A percentile compares a stretch with the other conserved stretches of the same genome.
phyloP scores from a whole-genome alignment of 2,329 filamentous ascomycete species.

The Atkinsonella texensis region DNA sequence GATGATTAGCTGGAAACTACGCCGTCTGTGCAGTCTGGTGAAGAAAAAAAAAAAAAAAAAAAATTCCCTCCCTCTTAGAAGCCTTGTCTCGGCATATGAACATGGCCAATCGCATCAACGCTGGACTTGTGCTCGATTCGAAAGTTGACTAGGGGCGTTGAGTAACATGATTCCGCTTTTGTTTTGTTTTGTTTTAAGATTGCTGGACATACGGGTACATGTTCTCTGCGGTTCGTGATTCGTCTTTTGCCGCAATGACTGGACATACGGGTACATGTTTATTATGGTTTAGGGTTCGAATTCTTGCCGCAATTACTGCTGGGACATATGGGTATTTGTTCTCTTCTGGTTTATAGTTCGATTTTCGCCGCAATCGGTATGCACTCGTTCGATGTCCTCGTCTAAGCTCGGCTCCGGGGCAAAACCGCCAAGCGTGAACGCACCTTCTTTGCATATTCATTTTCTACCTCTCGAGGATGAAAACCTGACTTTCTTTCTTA shows the following conservation, averaged over 20 bases:
- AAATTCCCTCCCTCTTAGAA: too few species aligned
- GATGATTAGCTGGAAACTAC: too few species aligned
- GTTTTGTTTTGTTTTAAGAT: not conserved
- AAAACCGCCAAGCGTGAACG: not conserved
- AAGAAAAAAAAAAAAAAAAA: not conserved
- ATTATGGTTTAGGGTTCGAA: too few species aligned
- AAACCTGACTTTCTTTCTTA: not conserved
- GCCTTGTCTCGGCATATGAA: not conserved
- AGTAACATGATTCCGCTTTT: not conserved
- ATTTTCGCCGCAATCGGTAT: not conserved
- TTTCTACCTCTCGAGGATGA: not conserved
- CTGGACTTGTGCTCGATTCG: not conserved
- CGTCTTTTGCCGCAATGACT: not conserved
- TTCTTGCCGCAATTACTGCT: too few species aligned
- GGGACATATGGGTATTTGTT: not conserved
- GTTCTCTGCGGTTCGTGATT: not conserved
- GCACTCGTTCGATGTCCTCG: not conserved
- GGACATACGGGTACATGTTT: too few species aligned
- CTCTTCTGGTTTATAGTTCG: not conserved
- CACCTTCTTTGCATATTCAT: not conserved
- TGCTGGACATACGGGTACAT: not conserved
- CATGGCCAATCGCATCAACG: not conserved
- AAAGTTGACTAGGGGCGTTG: not conserved
- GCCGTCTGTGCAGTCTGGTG: too few species aligned
- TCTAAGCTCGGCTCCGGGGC: not conserved